These are phyloP conservation scores for Aspergillus cristatus DNA, from an alignment of 495 filamentous ascomycete genomes.

Conservation along the genomic window DNA sequence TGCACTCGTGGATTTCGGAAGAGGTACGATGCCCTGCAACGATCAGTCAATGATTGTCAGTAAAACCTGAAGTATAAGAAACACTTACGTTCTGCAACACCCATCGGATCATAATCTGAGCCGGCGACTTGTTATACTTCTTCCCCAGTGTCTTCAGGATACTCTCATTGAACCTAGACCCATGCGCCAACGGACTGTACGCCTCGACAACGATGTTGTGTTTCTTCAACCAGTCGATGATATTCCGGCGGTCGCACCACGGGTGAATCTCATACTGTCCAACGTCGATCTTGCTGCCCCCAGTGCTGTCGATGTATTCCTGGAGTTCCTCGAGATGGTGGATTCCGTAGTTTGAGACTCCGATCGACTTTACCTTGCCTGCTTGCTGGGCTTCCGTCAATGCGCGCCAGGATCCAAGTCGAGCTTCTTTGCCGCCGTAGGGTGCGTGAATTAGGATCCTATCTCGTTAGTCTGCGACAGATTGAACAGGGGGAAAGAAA, in stretches of 20 bases:
- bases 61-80: not conserved
- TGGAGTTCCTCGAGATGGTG: conserved; percentile 57
- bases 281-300: conserved; percentile 67
- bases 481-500: too few relatives aligned
- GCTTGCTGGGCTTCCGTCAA: conserved; percentile 44
- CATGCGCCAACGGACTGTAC: conserved; percentile 69
- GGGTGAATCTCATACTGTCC: conserved; percentile 87
- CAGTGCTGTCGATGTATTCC: conserved; percentile 58
- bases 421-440: conserved; percentile 42
- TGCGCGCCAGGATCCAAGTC: conserved; percentile 39
- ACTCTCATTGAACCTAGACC: conserved; percentile 51
- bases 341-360: conserved; percentile 48
- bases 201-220: conserved; percentile 66
- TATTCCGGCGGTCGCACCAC: conserved; percentile 66
- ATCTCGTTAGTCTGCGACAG: not conserved
- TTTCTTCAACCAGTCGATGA: conserved; percentile 63
- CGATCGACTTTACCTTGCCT: conserved; percentile 40
- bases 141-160: conserved; percentile 47
- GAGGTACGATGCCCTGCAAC: conserved; percentile 49
- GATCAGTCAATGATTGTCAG: not conserved
- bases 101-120: conserved; percentile 79
- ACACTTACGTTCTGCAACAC: conserved; percentile 58
- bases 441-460: conserved; percentile 47
- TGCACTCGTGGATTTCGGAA: conserved; percentile 53
- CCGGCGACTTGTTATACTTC: conserved; percentile 64